These are phyloP conservation scores for Quercus aquifolioides DNA, from an alignment of 306 rosid species.

Conservation along the genomic window DNA sequence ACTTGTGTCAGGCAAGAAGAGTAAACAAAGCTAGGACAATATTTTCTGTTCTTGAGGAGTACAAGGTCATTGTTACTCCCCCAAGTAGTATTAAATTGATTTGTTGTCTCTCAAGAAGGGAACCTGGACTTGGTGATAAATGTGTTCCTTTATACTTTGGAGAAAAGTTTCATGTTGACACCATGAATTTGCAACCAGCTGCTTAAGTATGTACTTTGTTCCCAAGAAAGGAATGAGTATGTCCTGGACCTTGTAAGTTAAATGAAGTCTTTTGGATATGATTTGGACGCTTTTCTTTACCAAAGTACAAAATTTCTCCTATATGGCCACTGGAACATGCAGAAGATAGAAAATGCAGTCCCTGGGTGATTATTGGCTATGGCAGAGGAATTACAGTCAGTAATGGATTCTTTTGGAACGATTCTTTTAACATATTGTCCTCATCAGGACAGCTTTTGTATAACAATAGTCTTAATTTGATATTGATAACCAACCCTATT, in stretches of 20 bases:
- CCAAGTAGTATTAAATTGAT: constrained; percentile 77
- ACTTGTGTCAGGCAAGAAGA: constrained; percentile 59
- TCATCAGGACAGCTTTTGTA: neutral
- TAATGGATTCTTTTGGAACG: neutral
- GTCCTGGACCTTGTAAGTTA: constrained; percentile 44
- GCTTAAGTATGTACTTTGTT: constrained; percentile 33
- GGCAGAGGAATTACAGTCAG: neutral
- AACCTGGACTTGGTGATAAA: constrained; percentile 48
- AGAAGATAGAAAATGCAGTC: neutral
- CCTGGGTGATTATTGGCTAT: neutral
- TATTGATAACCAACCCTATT: neutral
- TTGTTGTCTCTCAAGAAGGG: constrained; percentile 32
- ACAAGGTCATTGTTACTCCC: constrained; percentile 46
- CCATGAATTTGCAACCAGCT: constrained; percentile 37
- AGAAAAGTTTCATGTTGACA: constrained; percentile 43
- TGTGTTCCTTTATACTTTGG: constrained; percentile 59
- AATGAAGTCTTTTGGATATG: constrained; percentile 55
- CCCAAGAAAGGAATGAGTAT: constrained; percentile 32
- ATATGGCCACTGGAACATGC: neutral
- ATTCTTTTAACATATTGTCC: neutral
- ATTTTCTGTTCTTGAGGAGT: constrained; percentile 62
- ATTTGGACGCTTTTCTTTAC: constrained; percentile 19
- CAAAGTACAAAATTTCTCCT: constrained; percentile 29
- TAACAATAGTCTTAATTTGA: neutral
- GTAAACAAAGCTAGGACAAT: constrained; percentile 46